phyloP scores from a whole-genome alignment of 2,329 filamentous ascomycete species.

The Monosporascus sp. region DNA sequence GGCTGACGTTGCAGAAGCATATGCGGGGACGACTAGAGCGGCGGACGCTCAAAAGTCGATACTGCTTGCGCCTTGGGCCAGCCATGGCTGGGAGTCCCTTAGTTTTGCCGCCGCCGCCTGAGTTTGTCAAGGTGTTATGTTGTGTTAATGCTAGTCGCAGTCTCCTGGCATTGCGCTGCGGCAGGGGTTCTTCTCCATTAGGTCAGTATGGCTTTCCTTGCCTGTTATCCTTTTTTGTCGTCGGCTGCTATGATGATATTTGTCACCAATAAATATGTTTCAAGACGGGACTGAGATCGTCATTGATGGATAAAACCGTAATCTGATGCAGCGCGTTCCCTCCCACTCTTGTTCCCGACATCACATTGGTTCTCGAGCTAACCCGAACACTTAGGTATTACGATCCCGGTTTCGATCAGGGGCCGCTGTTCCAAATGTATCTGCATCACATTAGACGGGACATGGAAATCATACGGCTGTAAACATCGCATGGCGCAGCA shows the following conservation, averaged over 20 bases:
- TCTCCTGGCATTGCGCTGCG: neutral
- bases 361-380: too few relatives aligned
- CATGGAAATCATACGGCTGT: too few relatives aligned
- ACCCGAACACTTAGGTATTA: too few relatives aligned
- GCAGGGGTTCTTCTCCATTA: too few relatives aligned
- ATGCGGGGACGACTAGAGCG: slow-evolving; percentile 65
- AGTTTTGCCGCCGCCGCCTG: slow-evolving; percentile 30
- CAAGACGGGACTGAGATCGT: slow-evolving; percentile 30
- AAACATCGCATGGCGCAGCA: too few relatives aligned
- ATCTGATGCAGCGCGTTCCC: slow-evolving; percentile 11
- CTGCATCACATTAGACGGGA: too few relatives aligned
- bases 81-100: slow-evolving; percentile 59
- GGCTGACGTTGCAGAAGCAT: slow-evolving; percentile 65
- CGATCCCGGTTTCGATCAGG: too few relatives aligned
- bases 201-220: slow-evolving; percentile 9
- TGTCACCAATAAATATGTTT: slow-evolving; percentile 27
- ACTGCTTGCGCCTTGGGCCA: slow-evolving; percentile 76
- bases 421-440: too few relatives aligned
- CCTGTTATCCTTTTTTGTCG: neutral
- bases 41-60: slow-evolving; percentile 73
- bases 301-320: slow-evolving; percentile 23
- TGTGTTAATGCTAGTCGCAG: neutral
- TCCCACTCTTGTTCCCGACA: too few relatives aligned
- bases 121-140: slow-evolving; percentile 3
- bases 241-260: slow-evolving; percentile 23